A percentile compares a stretch with the other conserved stretches of the same genome.
These are phyloP conservation scores for Bipolaris cookei DNA, from an alignment of 2,329 filamentous ascomycete genomes.

Conservation along the genomic window DNA sequence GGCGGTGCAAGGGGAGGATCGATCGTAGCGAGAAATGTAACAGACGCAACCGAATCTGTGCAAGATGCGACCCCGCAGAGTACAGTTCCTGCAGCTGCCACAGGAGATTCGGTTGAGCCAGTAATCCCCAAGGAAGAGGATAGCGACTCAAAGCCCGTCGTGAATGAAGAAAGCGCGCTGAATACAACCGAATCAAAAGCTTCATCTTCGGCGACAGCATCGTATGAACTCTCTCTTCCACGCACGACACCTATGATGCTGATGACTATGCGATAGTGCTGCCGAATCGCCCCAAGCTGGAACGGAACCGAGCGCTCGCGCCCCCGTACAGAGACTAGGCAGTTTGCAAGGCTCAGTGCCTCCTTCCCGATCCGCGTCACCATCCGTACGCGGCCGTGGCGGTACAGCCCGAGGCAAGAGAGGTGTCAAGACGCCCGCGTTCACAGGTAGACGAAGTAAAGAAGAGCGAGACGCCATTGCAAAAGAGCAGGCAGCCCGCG, in stretches of 20 bases:
- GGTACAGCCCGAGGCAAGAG: conserved; percentile 37
- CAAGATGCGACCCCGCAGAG: conserved; percentile 25
- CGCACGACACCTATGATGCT: neutral
- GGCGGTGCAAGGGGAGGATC: conserved; percentile 31
- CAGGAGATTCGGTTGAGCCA: conserved; percentile 13
- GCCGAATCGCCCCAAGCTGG: conserved; percentile 24
- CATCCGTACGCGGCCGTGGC: conserved; percentile 36
- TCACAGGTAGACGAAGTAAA: conserved; percentile 54
- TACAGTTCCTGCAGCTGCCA: conserved; percentile 16
- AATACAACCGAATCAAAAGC: conserved; percentile 22
- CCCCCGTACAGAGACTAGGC: conserved; percentile 37
- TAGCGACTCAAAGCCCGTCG: conserved; percentile 22
- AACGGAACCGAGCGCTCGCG: conserved; percentile 27
- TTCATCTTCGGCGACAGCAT: conserved; percentile 15
- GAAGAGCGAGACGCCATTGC: conserved; percentile 53
- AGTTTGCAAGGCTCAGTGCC: conserved; percentile 37
- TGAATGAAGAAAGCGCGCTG: conserved; percentile 18
- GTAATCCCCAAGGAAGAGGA: conserved; percentile 33
- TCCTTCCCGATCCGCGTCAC: conserved; percentile 41
- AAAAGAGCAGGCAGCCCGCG: conserved; percentile 49
- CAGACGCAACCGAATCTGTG: conserved; percentile 18
- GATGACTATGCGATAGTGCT: conserved; percentile 16
- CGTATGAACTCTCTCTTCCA: conserved; percentile 14
- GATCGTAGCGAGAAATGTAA: conserved; percentile 17
- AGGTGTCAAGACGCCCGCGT: conserved; percentile 48